Evolutionary conservation across 495 filamentous ascomycete genomes (phyloP), one percentile per base, ranked within the genome.

Genomic region (Lasiosphaeria miniovina): DNA sequence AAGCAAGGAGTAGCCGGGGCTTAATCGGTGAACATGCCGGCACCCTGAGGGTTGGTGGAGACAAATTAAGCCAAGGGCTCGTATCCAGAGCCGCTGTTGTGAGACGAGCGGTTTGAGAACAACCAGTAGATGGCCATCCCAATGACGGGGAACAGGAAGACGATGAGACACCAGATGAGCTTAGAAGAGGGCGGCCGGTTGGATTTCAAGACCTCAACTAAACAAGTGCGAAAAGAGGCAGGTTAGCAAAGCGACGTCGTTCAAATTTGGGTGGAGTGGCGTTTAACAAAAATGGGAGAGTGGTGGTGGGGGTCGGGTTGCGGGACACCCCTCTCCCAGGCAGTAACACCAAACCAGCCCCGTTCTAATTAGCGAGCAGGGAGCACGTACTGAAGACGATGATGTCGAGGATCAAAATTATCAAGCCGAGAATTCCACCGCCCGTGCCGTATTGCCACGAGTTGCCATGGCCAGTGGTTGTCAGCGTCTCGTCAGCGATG

Each of bases 161-260:
- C 76, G 54, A 79, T 58, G 3, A 82, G 65, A 45, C 68, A 76
- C 80, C 80, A 83, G 10, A 82, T 63, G 17, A 82, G 54, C 69
- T 83, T 83, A 65, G 74, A 65, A 12, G 61, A 38, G 1, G 71
- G 63, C 12, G 79, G 71, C 58, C 79, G 77, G 65, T 73, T 79
- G 34, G 79, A 82, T 65, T 82, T 77, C 57, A 82, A 38, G 49
- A 83, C 74, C 65, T 83, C 80, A 66, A 82, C 80, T 83, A 57
- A 24, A 43, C 0, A 6, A 4, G 12, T 49, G 24, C 24, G 38
- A 41, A 41, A 41, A 12, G 38, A 3, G 12, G 8, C 1, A 7
- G 38, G 38, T 41, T 41, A 41, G 38, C 38, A 12, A 41, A 41
- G 38, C 7, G 38, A 3, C 8, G 38, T 41, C 24, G 24, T 24